Percentiles rank a stretch among this genome's conserved stretches.
phyloP scores from a whole-genome alignment of 2,329 filamentous ascomycete genomes.

The Neophaeococcomyces mojaviensis region DNA sequence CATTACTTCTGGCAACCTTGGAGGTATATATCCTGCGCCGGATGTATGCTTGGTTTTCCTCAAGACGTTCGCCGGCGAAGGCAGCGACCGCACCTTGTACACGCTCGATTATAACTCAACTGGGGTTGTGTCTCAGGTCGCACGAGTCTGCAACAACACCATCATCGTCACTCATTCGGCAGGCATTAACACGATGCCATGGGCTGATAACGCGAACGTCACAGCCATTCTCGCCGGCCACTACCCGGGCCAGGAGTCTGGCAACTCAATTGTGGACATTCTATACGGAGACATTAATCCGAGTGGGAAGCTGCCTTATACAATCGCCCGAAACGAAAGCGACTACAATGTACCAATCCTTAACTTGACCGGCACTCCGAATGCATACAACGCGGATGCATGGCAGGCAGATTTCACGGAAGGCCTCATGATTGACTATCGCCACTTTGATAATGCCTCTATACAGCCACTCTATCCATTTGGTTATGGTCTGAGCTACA shows the following conservation, averaged over 20 bases:
- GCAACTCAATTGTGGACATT: conserved; percentile 70
- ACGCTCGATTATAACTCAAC: conserved; percentile 36
- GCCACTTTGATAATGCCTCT: conserved; percentile 61
- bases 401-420: conserved; percentile 70
- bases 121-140: conserved; percentile 37
- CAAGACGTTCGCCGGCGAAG: conserved; percentile 48
- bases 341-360: conserved; percentile 64
- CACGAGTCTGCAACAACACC: conserved; percentile 43
- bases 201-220: conserved; percentile 48
- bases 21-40: conserved; percentile 27
- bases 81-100: conserved; percentile 33
- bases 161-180: conserved; percentile 42
- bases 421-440: conserved; percentile 76
- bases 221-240: conserved; percentile 79
- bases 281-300: conserved; percentile 70
- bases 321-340: conserved; percentile 60
- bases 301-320: conserved; percentile 69
- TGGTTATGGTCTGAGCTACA: conserved; percentile 73
- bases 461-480: conserved; percentile 60
- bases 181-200: conserved; percentile 34
- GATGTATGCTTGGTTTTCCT: conserved; percentile 52
- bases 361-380: conserved; percentile 13
- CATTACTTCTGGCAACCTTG: conserved; percentile 23
- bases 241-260: conserved; percentile 74
- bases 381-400: conserved; percentile 35